Conservation (phyloP, 371 early-diverging fungal species). For the Mucor irregularis region DNA sequence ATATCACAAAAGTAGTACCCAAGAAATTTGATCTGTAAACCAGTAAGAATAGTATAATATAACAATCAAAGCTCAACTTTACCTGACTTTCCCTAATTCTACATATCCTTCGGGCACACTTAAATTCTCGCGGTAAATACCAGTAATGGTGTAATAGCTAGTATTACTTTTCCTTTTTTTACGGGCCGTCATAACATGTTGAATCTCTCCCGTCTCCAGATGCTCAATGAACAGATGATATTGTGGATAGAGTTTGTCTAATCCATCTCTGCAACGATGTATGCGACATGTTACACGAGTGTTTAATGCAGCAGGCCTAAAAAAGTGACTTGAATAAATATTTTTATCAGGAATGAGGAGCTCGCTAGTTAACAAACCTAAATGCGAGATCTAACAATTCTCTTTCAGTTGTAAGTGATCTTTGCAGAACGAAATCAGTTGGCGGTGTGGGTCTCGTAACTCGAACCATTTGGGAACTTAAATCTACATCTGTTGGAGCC, state of each 20-base stretch:
- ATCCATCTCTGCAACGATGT: slow-evolving; percentile 67
- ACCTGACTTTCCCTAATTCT: slow-evolving; percentile 67
- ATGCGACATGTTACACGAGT: slow-evolving; percentile 77
- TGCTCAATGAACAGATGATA: slow-evolving; percentile 79
- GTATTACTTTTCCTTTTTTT: slow-evolving; percentile 72
- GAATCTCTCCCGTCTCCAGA: slow-evolving; percentile 45
- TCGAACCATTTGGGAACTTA: slow-evolving; percentile 29
- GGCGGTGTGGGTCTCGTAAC: slow-evolving; percentile 45
- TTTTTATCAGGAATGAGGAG: neutral
- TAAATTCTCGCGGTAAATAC: slow-evolving; percentile 23
- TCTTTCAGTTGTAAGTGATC: slow-evolving; percentile 23
- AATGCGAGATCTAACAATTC: slow-evolving; percentile 42
- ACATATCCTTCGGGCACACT: slow-evolving; percentile 21
- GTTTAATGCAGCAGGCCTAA: slow-evolving; percentile 75
- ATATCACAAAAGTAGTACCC: slow-evolving; percentile 82
- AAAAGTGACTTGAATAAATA: neutral
- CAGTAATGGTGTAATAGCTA: slow-evolving; percentile 74
- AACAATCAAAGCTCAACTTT: neutral
- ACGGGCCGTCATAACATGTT: slow-evolving; percentile 64
- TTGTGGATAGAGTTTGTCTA: slow-evolving; percentile 70
- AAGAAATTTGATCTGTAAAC: slow-evolving; percentile 75
- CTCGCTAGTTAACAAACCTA: slow-evolving; percentile 24
- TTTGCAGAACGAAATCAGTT: slow-evolving; percentile 33
- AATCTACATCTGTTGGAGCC: slow-evolving; percentile 15
- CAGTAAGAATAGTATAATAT: neutral